Evolutionary conservation across 768 basidiomycete species (phyloP).

Genomic region (Phylloporus scabripes): DNA sequence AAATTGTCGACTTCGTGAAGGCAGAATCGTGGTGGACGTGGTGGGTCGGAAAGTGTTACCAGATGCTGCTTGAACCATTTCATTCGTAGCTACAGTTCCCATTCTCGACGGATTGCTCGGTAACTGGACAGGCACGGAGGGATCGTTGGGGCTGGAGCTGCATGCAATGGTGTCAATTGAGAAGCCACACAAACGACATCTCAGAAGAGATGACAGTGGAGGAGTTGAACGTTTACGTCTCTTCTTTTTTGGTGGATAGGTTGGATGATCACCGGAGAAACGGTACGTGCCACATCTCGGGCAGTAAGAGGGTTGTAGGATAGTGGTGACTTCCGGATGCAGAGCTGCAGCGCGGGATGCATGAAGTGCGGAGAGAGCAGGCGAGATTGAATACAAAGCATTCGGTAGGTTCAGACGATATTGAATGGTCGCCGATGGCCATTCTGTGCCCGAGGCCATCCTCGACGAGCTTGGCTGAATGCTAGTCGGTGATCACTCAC

Average conservation of each 20-base stretch:
- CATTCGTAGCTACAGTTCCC: not conserved
- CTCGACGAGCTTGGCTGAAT: not conserved
- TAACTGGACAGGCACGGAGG: not conserved
- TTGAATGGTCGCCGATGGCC: slow-evolving; percentile 25
- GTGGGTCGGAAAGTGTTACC: not conserved
- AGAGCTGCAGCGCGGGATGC: slow-evolving; percentile 35
- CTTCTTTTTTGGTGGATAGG: slow-evolving; percentile 25
- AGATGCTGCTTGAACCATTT: not conserved
- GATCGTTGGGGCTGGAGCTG: not conserved
- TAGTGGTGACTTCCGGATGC: slow-evolving; percentile 22
- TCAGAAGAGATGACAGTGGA: slow-evolving; percentile 2
- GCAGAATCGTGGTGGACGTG: not conserved
- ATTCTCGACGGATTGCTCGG: not conserved
- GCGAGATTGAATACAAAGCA: slow-evolving; percentile 45
- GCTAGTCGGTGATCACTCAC: too few relatives aligned
- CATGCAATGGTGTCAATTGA: not conserved
- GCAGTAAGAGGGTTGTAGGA: slow-evolving; percentile 36
- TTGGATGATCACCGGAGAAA: slow-evolving; percentile 35
- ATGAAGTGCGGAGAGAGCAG: slow-evolving; percentile 61
- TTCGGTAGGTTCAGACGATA: slow-evolving; percentile 47
- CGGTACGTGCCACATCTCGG: slow-evolving; percentile 49
- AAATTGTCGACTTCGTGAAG: slow-evolving; percentile 22
- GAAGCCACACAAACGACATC: slow-evolving; percentile 21
- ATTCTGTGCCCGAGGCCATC: not conserved
- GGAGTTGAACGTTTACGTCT: slow-evolving; percentile 9